A percentile compares a stretch with the other conserved stretches of the same genome.
Conservation (phyloP, 1,284 basidiomycete species). For the Marasmius oreades region DNA sequence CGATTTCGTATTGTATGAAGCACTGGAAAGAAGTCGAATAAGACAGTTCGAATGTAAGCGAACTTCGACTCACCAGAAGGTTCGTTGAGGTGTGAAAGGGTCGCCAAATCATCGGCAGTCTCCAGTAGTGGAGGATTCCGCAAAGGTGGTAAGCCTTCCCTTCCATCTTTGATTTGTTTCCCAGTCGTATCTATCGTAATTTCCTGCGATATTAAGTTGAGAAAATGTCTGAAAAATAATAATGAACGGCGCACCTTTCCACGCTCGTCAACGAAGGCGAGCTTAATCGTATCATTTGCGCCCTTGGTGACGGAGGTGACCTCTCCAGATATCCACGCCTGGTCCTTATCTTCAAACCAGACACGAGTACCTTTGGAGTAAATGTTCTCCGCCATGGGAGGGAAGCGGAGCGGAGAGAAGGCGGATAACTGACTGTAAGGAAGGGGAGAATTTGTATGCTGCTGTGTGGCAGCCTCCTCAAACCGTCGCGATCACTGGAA, state of each 20-base stretch:
- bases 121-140: constrained; percentile 96
- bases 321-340: constrained; percentile 89
- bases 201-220: constrained; percentile 49
- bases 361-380: constrained; percentile 82
- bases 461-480: not conserved
- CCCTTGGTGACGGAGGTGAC: constrained; percentile 63
- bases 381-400: constrained; percentile 76
- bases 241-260: constrained; percentile 61
- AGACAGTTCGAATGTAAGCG: not conserved
- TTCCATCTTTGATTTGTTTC: constrained; percentile 72
- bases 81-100: constrained; percentile 97
- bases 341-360: constrained; percentile 91
- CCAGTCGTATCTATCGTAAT: constrained; percentile 72
- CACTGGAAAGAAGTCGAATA: constrained; percentile 45
- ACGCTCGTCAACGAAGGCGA: constrained; percentile 81
- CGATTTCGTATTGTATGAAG: constrained; percentile 96
- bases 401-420: constrained; percentile 6
- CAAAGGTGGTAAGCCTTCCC: constrained; percentile 82
- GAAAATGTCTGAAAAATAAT: constrained; percentile 13
- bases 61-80: constrained; percentile 71
- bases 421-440: not conserved
- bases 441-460: not conserved
- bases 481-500: not conserved
- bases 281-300: constrained; percentile 68
- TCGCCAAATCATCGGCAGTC: constrained; percentile 96